These are phyloP conservation scores for Cephalotrichum gorgonifer DNA, from an alignment of 2,329 filamentous ascomycete species.

Conservation along the genomic window DNA sequence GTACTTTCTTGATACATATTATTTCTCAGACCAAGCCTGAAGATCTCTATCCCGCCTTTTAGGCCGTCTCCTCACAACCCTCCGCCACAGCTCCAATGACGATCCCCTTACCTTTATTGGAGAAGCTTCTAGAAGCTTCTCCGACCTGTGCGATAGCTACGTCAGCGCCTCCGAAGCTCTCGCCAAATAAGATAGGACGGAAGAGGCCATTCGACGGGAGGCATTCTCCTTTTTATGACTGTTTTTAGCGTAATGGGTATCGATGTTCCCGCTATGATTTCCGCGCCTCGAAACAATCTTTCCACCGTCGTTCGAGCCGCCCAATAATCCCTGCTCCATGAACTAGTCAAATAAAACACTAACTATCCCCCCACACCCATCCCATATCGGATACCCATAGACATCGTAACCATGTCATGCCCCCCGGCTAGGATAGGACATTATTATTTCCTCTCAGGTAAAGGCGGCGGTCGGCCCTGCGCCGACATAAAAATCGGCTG, in stretches of 20 bases:
- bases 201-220: neutral
- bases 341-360: neutral
- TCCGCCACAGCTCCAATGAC: too few relatives aligned
- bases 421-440: too few relatives aligned
- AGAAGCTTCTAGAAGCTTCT: slow-evolving; percentile 3
- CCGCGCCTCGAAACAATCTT: neutral
- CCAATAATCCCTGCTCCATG: neutral
- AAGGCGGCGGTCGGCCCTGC: neutral
- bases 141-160: neutral
- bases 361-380: too few relatives aligned
- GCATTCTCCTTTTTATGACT: neutral
- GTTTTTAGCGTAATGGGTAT: slow-evolving; percentile 1
- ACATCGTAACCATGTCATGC: too few relatives aligned
- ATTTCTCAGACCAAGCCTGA: too few relatives aligned
- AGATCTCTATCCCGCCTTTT: too few relatives aligned
- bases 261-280: neutral
- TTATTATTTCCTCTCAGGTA: neutral
- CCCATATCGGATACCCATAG: too few relatives aligned
- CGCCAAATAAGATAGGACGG: too few relatives aligned
- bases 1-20: too few relatives aligned
- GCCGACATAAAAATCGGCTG: slow-evolving; percentile 2
- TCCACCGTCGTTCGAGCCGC: neutral
- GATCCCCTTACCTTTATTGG: too few relatives aligned
- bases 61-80: too few relatives aligned
- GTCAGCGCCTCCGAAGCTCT: too few relatives aligned